phyloP scores from a whole-genome alignment of 148 eudicot species.

The Silene uniflora region DNA sequence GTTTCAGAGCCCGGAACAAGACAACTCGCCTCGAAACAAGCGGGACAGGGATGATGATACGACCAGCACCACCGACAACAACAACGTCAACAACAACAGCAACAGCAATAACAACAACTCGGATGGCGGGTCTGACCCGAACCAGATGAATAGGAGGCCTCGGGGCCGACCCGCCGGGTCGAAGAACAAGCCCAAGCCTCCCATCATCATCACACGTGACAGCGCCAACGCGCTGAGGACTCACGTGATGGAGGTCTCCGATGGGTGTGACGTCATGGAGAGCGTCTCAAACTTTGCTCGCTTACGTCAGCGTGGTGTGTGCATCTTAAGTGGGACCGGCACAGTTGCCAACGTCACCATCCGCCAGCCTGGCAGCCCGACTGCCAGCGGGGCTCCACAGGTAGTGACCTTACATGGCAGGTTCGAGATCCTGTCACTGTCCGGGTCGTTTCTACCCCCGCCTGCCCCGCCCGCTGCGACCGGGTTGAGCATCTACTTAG shows the following conservation, averaged over 20 bases:
- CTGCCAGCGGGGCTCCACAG: slow-evolving; percentile 8
- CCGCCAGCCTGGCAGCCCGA: slow-evolving; percentile 70
- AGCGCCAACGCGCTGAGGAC: slow-evolving; percentile 88
- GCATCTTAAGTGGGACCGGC: slow-evolving; percentile 75
- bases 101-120: slow-evolving; percentile 20
- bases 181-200: slow-evolving; percentile 82
- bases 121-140: slow-evolving; percentile 14
- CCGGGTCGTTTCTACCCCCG: slow-evolving; percentile 77
- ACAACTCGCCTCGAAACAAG: slow-evolving; percentile 44
- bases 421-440: slow-evolving; percentile 70
- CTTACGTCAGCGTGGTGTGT: slow-evolving; percentile 75
- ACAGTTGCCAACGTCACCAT: slow-evolving; percentile 75
- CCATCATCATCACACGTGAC: slow-evolving; percentile 78
- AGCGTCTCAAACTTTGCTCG: slow-evolving; percentile 62
- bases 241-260: slow-evolving; percentile 82
- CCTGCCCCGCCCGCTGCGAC: slow-evolving; percentile 87
- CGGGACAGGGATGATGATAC: slow-evolving; percentile 43
- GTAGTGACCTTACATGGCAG: slow-evolving; percentile 76
- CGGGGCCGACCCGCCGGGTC: slow-evolving; percentile 79
- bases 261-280: slow-evolving; percentile 76
- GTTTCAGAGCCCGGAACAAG: slow-evolving; percentile 42
- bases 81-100: slow-evolving; percentile 15
- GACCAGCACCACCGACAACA: slow-evolving; percentile 31
- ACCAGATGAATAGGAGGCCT: slow-evolving; percentile 43
- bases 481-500: slow-evolving; percentile 69